Evolutionary conservation across 805 yeast genomes (phyloP).

Genomic region (Starmerella asiatica): DNA sequence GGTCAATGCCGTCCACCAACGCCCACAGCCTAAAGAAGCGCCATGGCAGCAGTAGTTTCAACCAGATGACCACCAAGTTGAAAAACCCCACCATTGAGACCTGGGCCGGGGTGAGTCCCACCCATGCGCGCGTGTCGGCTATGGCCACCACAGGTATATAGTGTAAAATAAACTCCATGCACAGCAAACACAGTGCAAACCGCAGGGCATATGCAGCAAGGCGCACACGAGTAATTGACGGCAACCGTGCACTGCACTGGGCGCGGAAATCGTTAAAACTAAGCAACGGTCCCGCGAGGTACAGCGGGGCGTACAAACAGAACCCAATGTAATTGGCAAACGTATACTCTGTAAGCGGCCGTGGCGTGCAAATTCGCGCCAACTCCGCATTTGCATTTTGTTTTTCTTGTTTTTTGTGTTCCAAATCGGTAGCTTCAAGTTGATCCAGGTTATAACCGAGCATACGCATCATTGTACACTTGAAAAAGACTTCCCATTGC

Average conservation of each 20-base stretch:
- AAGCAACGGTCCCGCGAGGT: slow-evolving; percentile 88
- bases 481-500: slow-evolving; percentile 94
- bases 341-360: slow-evolving; percentile 47
- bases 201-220: slow-evolving; percentile 51
- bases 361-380: slow-evolving; percentile 33
- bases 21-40: slow-evolving; percentile 89
- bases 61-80: slow-evolving; percentile 83
- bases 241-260: slow-evolving; percentile 43
- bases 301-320: slow-evolving; percentile 71
- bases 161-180: slow-evolving; percentile 83
- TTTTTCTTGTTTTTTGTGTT: slow-evolving; percentile 19
- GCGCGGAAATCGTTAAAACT: slow-evolving; percentile 83
- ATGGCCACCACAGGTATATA: slow-evolving; percentile 88
- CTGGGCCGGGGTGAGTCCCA: slow-evolving; percentile 77
- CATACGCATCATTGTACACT: slow-evolving; percentile 74
- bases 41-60: slow-evolving; percentile 90
- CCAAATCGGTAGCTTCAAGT: slow-evolving; percentile 39
- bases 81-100: slow-evolving; percentile 88
- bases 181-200: slow-evolving; percentile 56
- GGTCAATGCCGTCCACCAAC: slow-evolving; percentile 79
- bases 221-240: slow-evolving; percentile 45
- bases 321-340: slow-evolving; percentile 61
- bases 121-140: slow-evolving; percentile 80
- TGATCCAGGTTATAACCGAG: slow-evolving; percentile 74
- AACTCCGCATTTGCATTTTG: slow-evolving; percentile 18